Conservation (phyloP, 1,284 basidiomycete species). For the Irpex rosettiformis region DNA sequence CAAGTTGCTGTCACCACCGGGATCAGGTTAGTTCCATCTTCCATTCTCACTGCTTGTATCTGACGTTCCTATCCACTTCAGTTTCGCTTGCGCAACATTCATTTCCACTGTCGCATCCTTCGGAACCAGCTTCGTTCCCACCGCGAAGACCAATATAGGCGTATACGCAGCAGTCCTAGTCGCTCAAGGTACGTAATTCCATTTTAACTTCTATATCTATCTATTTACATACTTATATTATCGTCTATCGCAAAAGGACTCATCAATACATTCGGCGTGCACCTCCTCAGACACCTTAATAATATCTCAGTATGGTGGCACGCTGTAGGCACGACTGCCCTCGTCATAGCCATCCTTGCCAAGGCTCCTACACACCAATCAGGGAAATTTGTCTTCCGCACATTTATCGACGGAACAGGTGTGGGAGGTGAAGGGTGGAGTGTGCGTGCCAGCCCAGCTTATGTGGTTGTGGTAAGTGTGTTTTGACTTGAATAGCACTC, state of each 20-base stretch:
- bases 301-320: conserved; percentile 75
- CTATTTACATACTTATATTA: not conserved
- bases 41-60: not conserved
- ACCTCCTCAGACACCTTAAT: conserved; percentile 61
- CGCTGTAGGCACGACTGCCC: conserved; percentile 59
- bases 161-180: conserved; percentile 70
- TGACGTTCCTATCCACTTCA: conserved; percentile 21
- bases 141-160: conserved; percentile 58
- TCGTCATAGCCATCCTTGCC: conserved; percentile 65
- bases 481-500: not conserved
- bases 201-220: not conserved
- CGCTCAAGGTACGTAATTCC: conserved; percentile 41
- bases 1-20: conserved; percentile 77
- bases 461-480: conserved; percentile 47
- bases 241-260: conserved; percentile 31
- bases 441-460: conserved; percentile 60
- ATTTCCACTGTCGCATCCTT: conserved; percentile 61
- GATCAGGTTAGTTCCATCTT: conserved; percentile 43
- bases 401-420: conserved; percentile 70
- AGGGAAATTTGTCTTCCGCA: conserved; percentile 63
- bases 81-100: conserved; percentile 68
- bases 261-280: conserved; percentile 73
- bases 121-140: conserved; percentile 53
- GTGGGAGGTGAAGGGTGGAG: conserved; percentile 58
- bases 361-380: conserved; percentile 69